A percentile compares a stretch with the other conserved stretches of the same genome.
Conservation (phyloP, 768 basidiomycete species). For the Lepiota venenata region DNA sequence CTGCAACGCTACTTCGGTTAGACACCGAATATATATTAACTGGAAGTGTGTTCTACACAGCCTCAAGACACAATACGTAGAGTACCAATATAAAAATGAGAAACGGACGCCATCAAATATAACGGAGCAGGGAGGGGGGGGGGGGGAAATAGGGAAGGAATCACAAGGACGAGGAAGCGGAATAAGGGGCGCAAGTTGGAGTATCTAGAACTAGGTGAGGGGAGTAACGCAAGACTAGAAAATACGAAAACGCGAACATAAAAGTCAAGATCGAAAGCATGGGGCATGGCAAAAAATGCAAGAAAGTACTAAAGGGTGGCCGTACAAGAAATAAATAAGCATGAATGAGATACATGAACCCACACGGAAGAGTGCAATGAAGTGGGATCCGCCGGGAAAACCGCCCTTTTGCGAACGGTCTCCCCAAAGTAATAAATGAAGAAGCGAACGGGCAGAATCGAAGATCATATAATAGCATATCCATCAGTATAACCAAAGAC, state of each 20-base stretch:
- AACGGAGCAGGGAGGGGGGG: slow-evolving; percentile 2
- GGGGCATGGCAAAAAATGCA: not conserved
- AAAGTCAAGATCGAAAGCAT: not conserved
- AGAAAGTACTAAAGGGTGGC: slow-evolving; percentile 19
- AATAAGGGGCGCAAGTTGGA: not conserved
- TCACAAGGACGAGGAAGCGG: slow-evolving; percentile 8
- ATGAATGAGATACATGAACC: slow-evolving; percentile 8
- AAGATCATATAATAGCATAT: slow-evolving; percentile 11
- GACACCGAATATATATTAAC: slow-evolving; percentile 11
- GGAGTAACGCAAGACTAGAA: not conserved
- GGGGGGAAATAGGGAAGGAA: slow-evolving; percentile 1
- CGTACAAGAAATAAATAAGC: slow-evolving; percentile 14
- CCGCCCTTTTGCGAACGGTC: slow-evolving; percentile 10
- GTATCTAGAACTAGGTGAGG: not conserved
- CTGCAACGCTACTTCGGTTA: not conserved
- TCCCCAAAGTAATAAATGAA: slow-evolving; percentile 3
- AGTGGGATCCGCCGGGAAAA: not conserved
- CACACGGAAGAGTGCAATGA: slow-evolving; percentile 4
- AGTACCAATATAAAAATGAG: not conserved
- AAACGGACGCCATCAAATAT: slow-evolving; percentile 9
- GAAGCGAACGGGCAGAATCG: slow-evolving; percentile 6
- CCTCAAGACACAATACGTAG: slow-evolving; percentile 12
- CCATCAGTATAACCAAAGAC: slow-evolving; percentile 11
- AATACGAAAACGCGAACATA: not conserved
- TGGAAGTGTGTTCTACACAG: slow-evolving; percentile 21